These are phyloP conservation scores for Exophiala alcalophila DNA, from an alignment of 2,329 filamentous ascomycete species.

Conservation along the genomic window DNA sequence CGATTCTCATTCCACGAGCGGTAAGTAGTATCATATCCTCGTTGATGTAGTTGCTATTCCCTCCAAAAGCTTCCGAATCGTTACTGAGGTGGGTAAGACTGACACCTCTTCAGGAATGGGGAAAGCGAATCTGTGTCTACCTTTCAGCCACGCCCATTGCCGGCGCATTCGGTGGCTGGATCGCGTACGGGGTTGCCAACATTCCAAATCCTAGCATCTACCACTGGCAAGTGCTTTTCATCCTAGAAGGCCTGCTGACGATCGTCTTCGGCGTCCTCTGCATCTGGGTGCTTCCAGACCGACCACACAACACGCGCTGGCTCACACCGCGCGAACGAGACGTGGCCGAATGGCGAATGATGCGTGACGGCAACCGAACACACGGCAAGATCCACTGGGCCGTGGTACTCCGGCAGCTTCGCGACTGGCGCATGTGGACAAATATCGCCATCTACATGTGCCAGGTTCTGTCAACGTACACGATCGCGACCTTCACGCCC, in stretches of 20 bases:
- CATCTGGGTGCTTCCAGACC: constrained; percentile 40
- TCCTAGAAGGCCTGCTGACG: constrained; percentile 39
- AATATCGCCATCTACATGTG: constrained; percentile 21
- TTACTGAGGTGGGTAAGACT: constrained; percentile 27
- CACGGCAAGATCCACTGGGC: constrained; percentile 18
- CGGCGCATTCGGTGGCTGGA: constrained; percentile 36
- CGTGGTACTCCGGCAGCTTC: constrained; percentile 9
- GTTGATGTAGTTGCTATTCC: neutral
- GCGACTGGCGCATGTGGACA: constrained; percentile 16
- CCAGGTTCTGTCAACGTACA: constrained; percentile 19
- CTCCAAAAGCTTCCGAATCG: neutral
- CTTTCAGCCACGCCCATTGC: constrained; percentile 15
- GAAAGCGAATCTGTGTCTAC: constrained; percentile 16
- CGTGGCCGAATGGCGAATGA: constrained; percentile 18
- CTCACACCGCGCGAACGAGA: constrained; percentile 29
- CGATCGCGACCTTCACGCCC: constrained; percentile 18
- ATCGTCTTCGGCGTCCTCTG: constrained; percentile 37
- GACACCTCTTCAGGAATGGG: constrained; percentile 30
- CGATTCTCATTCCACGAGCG: constrained; percentile 4
- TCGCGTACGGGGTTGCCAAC: constrained; percentile 47
- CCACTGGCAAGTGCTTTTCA: constrained; percentile 43
- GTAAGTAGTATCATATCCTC: constrained; percentile 8
- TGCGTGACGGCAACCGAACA: constrained; percentile 20
- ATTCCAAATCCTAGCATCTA: constrained; percentile 41
- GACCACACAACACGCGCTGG: constrained; percentile 36